These are phyloP conservation scores for Pterocarpus santalinus DNA, from an alignment of 306 rosid species.

Conservation along the genomic window DNA sequence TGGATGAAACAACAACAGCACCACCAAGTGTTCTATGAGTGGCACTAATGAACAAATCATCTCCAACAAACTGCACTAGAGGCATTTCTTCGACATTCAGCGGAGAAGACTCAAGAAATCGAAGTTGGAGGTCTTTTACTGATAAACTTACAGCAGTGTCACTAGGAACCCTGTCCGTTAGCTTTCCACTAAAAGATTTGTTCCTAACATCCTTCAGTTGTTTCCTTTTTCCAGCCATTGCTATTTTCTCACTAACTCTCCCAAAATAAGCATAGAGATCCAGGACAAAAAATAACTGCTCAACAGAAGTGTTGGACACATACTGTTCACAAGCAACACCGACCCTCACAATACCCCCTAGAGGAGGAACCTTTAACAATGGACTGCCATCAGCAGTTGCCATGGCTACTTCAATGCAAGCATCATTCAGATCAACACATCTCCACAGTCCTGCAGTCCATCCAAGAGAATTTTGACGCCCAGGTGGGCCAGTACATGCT, in stretches of 20 bases:
- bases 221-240: slow-evolving; percentile 62
- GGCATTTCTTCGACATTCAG: slow-evolving; percentile 70
- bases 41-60: slow-evolving; percentile 70
- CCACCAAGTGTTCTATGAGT: slow-evolving; percentile 95
- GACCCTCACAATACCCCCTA: slow-evolving; percentile 88
- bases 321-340: slow-evolving; percentile 86
- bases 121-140: slow-evolving; percentile 73
- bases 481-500: slow-evolving; percentile 53
- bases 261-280: slow-evolving; percentile 87
- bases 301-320: slow-evolving; percentile 80
- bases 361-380: slow-evolving; percentile 84
- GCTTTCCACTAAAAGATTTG: slow-evolving; percentile 53
- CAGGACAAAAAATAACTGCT: slow-evolving; percentile 82
- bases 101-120: slow-evolving; percentile 82
- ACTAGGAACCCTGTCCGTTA: slow-evolving; percentile 79
- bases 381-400: slow-evolving; percentile 91
- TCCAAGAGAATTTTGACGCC: slow-evolving; percentile 64
- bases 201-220: slow-evolving; percentile 47
- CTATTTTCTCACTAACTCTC: slow-evolving; percentile 80
- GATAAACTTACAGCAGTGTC: slow-evolving; percentile 80
- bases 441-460: slow-evolving; percentile 75
- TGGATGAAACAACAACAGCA: slow-evolving; percentile 84
- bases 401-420: slow-evolving; percentile 83
- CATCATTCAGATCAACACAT: slow-evolving; percentile 84
- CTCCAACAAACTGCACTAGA: slow-evolving; percentile 82